Base-by-base conservation (phyloP, 1,139 yeast genomes). In the Ashbya aceris region DNA sequence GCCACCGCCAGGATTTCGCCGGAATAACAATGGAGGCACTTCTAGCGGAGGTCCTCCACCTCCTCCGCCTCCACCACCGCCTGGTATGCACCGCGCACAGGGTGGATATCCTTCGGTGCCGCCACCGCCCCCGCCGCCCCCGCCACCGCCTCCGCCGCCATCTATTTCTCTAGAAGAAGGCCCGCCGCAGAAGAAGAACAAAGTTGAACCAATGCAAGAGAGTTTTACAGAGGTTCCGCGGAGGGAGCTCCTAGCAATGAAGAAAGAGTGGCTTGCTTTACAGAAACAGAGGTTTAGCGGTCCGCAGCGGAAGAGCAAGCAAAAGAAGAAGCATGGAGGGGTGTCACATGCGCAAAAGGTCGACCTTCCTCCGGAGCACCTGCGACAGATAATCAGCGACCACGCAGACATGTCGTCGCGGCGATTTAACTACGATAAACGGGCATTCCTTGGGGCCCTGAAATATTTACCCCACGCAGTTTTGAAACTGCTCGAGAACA, bases 401-500 rank as follows among this genome's bases (percentile, higher is more conserved):
- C 96, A 87, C 56, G 87, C 91, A 1, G 96, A 91, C 56, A 73
- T 89, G 67, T 77, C 94, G 0, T 77, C 93, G 7, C 76, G 76
- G 51, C 77, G 79, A 48, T 83, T 85, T 35, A 81, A 93, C n/a
- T 76, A 83, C 8, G 97, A 91, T 55, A 89, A 89, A 58, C 70
- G 93, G 44, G 77, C 96, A 0, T 89, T 85, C 55, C 65, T 93
- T 26, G 96, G 97, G 1, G 91, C 97, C 0, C 68, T 93, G 45
- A 91, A 89, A 62, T 93, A 83, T 63, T 75, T 93, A 79, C 99
- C 99, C 0, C 97, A 91, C 64, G 96, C 98, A 0, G 76, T 89
- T 1, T 62, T 87, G 47, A 93, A 93, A 61, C 71, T 93, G 30
- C 60, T 93, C 39, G 98, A 93, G 56, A 89, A 87, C 55, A 91